phyloP scores from a whole-genome alignment of 169 alveolate genomes.

The Plasmodium malariae region DNA sequence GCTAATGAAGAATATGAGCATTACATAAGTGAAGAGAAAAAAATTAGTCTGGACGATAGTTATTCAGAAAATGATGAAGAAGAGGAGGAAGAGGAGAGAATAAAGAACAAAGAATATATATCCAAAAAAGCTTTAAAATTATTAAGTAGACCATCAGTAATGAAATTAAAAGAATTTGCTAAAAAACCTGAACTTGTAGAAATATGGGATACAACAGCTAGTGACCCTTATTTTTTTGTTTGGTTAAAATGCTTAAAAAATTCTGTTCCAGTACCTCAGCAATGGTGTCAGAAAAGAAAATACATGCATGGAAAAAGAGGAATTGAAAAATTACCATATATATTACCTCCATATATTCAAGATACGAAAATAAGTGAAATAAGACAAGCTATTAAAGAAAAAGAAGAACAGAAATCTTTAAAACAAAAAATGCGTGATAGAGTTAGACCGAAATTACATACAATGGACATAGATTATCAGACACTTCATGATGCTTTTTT shows the following conservation, averaged over 20 bases:
- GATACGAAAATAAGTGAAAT: constrained; percentile 92
- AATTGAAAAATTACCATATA: constrained; percentile 95
- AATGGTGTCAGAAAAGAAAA: constrained; percentile 97
- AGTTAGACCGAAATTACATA: constrained; percentile 97
- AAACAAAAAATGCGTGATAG: constrained; percentile 97
- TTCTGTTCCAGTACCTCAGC: constrained; percentile 98
- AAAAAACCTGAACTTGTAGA: constrained; percentile 93
- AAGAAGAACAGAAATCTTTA: constrained; percentile 95
- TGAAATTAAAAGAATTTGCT: constrained; percentile 80
- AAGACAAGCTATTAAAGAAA: constrained; percentile 92
- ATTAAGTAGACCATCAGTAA: constrained; percentile 76
- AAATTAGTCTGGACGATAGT: constrained; percentile 4
- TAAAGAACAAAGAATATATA: constrained; percentile 28
- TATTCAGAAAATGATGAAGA: constrained; percentile 28
- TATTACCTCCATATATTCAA: constrained; percentile 94
- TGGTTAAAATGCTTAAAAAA: constrained; percentile 95
- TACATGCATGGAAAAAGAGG: constrained; percentile 97
- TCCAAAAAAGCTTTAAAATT: constrained; percentile 68
- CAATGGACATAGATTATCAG: constrained; percentile 97
- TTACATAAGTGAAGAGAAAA: constrained; percentile 16
- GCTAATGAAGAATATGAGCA: constrained; percentile 38
- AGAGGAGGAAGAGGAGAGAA: constrained; percentile 2
- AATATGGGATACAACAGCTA: constrained; percentile 96
- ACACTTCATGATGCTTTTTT: constrained; percentile 99
- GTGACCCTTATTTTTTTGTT: constrained; percentile 96